phyloP scores from a whole-genome alignment of 2,329 filamentous ascomycete species.

The Hypoxylon sp. region DNA sequence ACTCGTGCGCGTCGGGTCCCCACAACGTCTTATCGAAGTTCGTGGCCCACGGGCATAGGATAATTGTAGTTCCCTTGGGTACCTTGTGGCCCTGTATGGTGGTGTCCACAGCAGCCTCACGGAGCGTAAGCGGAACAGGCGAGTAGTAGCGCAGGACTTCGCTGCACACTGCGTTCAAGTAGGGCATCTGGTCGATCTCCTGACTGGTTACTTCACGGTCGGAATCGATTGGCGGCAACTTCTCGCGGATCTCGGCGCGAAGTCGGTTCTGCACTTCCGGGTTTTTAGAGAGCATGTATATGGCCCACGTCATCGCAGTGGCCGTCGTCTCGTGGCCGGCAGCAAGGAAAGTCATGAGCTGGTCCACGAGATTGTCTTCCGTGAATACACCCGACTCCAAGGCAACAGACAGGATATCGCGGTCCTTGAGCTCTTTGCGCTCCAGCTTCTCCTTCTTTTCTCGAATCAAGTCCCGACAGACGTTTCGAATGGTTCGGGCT shows the following conservation, averaged over 20 bases:
- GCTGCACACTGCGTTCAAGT: constrained; percentile 61
- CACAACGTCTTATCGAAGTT: constrained; percentile 80
- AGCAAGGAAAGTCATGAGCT: constrained; percentile 62
- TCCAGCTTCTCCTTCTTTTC: constrained; percentile 74
- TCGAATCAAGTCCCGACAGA: constrained; percentile 77
- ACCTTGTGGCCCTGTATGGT: constrained; percentile 71
- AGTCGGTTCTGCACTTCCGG: constrained; percentile 58
- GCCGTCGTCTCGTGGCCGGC: constrained; percentile 64
- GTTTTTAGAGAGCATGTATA: constrained; percentile 57
- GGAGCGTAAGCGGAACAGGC: constrained; percentile 70
- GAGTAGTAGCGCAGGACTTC: constrained; percentile 61
- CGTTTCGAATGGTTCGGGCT: constrained; percentile 71
- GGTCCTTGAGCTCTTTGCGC: constrained; percentile 59
- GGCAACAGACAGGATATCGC: constrained; percentile 59
- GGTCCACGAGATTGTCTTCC: constrained; percentile 58
- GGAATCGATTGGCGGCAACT: constrained; percentile 56
- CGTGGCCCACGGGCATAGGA: constrained; percentile 75
- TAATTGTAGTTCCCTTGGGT: constrained; percentile 75
- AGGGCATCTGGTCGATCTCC: constrained; percentile 59
- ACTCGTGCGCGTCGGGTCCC: constrained; percentile 81
- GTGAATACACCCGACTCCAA: constrained; percentile 58
- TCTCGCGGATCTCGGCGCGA: constrained; percentile 58
- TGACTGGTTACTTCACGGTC: constrained; percentile 50
- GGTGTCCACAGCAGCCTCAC: constrained; percentile 70
- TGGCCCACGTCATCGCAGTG: constrained; percentile 59